A percentile compares a stretch with the other conserved stretches of the same genome.
Conservation (phyloP, 176 grass and related monocot species). For the Oropetium thomaeum region DNA sequence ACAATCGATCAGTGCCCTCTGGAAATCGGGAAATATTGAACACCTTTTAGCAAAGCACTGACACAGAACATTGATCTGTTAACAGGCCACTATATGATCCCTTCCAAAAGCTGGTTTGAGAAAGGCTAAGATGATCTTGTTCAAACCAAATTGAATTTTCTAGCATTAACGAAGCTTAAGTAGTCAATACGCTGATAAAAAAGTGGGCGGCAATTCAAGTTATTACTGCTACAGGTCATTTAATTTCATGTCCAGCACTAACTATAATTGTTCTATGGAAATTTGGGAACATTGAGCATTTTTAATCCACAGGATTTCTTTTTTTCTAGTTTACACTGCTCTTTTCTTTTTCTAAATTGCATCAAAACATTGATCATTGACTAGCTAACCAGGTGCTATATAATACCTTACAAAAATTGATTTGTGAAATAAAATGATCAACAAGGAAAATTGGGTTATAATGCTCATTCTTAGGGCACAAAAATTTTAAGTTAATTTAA, state of each 20-base stretch:
- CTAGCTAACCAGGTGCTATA: not conserved
- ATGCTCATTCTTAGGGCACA: not conserved
- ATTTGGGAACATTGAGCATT: not conserved
- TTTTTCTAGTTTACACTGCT: not conserved
- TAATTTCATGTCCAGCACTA: slow-evolving; percentile 1
- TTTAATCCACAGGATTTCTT: not conserved
- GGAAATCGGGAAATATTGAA: not conserved
- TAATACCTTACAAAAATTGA: not conserved
- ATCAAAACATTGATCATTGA: not conserved
- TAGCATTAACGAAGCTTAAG: slow-evolving; percentile 4
- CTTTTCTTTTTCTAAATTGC: not conserved
- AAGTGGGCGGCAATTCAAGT: not conserved
- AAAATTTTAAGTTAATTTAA: not conserved
- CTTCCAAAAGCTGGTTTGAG: not conserved
- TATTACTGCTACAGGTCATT: not conserved
- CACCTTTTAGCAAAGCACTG: not conserved
- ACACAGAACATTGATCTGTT: not conserved
- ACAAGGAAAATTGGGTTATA: not conserved
- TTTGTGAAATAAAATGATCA: not conserved
- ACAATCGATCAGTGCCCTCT: not conserved
- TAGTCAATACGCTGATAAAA: not conserved
- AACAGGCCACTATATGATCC: not conserved
- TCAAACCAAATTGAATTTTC: slow-evolving; percentile 7
- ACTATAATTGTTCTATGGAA: not conserved
- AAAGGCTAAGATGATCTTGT: not conserved